Conservation (phyloP, 1,284 basidiomycete species). For the Trametes polyzona region DNA sequence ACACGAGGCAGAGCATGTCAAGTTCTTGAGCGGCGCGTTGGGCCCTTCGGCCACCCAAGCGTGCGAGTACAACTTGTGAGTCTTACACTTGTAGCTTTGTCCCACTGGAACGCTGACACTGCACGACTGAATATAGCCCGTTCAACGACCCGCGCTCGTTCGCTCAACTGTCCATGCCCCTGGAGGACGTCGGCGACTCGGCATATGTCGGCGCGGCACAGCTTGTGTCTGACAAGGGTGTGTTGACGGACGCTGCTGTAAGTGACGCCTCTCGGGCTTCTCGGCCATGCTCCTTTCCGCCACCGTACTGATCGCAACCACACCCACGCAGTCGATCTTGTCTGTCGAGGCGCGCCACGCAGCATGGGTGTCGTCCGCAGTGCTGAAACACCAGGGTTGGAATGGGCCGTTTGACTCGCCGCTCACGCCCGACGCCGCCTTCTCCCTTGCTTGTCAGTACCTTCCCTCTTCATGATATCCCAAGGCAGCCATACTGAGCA, state of each 20-base stretch:
- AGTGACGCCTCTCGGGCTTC: neutral
- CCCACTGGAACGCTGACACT: neutral
- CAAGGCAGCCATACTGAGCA: neutral
- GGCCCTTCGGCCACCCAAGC: constrained; percentile 52
- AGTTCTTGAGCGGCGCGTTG: constrained; percentile 50
- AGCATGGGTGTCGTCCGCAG: constrained; percentile 53
- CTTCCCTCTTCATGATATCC: neutral
- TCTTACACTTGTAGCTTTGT: constrained; percentile 1
- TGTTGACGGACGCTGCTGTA: constrained; percentile 22
- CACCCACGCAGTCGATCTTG: constrained; percentile 40
- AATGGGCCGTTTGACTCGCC: constrained; percentile 58
- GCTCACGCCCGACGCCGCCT: constrained; percentile 47
- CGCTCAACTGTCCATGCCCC: constrained; percentile 49
- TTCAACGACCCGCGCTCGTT: constrained; percentile 49
- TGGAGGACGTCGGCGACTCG: constrained; percentile 56
- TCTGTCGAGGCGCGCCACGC: constrained; percentile 53
- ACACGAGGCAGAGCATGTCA: constrained; percentile 56
- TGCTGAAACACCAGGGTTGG: constrained; percentile 52
- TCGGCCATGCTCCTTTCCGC: too few species aligned
- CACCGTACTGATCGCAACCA: neutral
- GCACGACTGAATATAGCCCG: constrained; percentile 40
- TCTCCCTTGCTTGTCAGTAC: constrained; percentile 23
- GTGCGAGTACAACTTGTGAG: constrained; percentile 65
- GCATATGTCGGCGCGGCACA: constrained; percentile 56
- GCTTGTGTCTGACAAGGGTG: constrained; percentile 27